Evolutionary conservation across 768 basidiomycete species (phyloP).

Genomic region (Kwoniella bestiolae): DNA sequence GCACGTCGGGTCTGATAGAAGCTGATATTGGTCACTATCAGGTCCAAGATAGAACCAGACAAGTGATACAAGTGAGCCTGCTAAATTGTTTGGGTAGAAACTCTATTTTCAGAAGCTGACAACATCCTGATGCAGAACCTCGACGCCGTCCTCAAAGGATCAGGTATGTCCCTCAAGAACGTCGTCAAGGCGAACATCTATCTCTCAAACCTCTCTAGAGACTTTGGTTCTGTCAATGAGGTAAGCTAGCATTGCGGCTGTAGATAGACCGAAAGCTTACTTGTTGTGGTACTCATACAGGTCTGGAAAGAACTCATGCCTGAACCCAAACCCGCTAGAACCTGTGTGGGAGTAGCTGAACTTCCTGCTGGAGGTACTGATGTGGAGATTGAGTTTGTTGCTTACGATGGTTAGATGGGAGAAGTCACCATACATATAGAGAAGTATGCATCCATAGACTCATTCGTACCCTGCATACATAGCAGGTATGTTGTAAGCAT

Average conservation of each 20-base stretch:
- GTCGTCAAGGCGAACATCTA: constrained; percentile 56
- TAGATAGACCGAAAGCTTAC: neutral
- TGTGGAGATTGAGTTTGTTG: constrained; percentile 54
- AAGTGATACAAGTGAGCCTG: constrained; percentile 45
- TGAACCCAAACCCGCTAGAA: constrained; percentile 54
- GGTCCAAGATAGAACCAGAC: constrained; percentile 51
- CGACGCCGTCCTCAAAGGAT: constrained; percentile 49
- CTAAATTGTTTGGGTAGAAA: too few relatives aligned
- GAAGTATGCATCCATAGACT: neutral
- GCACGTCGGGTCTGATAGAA: neutral
- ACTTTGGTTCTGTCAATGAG: constrained; percentile 51
- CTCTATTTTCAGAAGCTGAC: too few relatives aligned
- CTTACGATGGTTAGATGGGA: constrained; percentile 44
- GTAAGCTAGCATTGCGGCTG: constrained; percentile 5
- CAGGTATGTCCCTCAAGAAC: constrained; percentile 47
- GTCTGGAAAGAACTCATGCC: constrained; percentile 53
- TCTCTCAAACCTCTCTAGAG: constrained; percentile 49
- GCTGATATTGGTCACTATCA: constrained; percentile 8
- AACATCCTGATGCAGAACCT: constrained; percentile 36
- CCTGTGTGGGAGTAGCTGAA: constrained; percentile 52
- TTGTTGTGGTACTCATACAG: constrained; percentile 14
- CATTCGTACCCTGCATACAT: too few relatives aligned
- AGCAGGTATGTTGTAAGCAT: too few relatives aligned
- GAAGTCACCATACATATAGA: neutral
- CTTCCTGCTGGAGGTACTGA: constrained; percentile 54